Conservation (phyloP, 495 filamentous ascomycete species). For the Penicillium atrosanguineum region DNA sequence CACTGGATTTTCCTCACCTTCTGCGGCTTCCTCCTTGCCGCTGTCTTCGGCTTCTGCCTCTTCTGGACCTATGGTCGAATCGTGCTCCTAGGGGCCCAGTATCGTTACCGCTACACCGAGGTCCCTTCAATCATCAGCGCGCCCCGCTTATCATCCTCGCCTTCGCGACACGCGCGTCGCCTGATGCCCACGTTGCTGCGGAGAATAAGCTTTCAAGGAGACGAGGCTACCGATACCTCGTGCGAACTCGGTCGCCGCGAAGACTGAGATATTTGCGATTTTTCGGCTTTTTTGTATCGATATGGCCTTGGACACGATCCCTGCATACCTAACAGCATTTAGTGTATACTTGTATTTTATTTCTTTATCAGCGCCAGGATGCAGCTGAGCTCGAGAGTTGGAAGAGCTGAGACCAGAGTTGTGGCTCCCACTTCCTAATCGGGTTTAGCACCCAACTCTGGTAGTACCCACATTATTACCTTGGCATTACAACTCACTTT, state of each 20-base stretch:
- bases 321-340: conserved; percentile 24
- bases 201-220: conserved; percentile 45
- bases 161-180: conserved; percentile 33
- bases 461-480: no score
- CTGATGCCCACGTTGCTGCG: conserved; percentile 39
- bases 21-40: conserved; percentile 58
- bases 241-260: conserved; percentile 43
- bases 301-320: conserved; percentile 26
- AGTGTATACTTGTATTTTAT: conserved; percentile 24
- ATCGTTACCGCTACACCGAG: conserved; percentile 44
- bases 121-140: conserved; percentile 28
- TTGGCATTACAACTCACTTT: no score
- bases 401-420: no score
- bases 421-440: no score
- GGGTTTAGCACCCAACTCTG: no score
- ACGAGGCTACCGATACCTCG: conserved; percentile 45
- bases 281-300: conserved; percentile 23
- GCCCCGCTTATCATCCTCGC: conserved; percentile 31
- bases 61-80: conserved; percentile 57
- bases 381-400: no score
- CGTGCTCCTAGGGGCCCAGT: conserved; percentile 43
- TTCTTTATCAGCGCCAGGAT: no score
- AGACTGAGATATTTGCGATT: conserved; percentile 25
- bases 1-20: conserved; percentile 73
- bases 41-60: conserved; percentile 51